phyloP scores from a whole-genome alignment of 345 rosid genomes.

The Jatropha curcas region DNA sequence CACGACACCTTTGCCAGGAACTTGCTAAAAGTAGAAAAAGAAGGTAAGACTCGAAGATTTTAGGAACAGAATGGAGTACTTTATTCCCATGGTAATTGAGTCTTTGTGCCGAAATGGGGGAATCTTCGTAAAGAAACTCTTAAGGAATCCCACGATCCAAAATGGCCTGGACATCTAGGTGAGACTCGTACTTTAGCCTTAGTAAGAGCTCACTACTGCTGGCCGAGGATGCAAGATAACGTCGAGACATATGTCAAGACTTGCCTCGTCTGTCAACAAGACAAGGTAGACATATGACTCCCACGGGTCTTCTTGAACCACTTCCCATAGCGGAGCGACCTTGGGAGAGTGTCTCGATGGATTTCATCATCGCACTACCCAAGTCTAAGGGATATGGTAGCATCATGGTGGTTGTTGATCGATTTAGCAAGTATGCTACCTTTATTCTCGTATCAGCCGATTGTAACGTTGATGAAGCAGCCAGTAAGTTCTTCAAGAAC shows the following conservation, averaged over 20 bases:
- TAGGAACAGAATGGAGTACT: neutral
- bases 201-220: neutral
- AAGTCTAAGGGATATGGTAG: neutral
- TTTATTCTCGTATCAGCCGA: neutral
- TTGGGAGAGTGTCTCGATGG: neutral
- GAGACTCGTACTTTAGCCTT: neutral
- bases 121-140: too few relatives aligned
- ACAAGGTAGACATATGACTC: too few relatives aligned
- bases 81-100: rapidly evolving
- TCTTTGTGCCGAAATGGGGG: neutral
- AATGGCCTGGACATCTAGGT: neutral
- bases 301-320: too few relatives aligned
- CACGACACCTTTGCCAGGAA: too few relatives aligned
- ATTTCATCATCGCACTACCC: neutral
- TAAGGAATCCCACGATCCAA: neutral
- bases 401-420: neutral
- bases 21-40: too few relatives aligned
- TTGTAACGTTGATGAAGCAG: neutral
- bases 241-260: neutral
- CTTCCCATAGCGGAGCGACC: too few relatives aligned
- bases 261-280: too few relatives aligned
- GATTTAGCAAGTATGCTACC: neutral
- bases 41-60: too few relatives aligned
- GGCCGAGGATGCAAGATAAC: neutral
- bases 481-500: neutral